A percentile compares a stretch with the other conserved stretches of the same genome.
These are phyloP conservation scores for Chlamydomonas applanata DNA, from an alignment of 139 green algal species.

Conservation along the genomic window DNA sequence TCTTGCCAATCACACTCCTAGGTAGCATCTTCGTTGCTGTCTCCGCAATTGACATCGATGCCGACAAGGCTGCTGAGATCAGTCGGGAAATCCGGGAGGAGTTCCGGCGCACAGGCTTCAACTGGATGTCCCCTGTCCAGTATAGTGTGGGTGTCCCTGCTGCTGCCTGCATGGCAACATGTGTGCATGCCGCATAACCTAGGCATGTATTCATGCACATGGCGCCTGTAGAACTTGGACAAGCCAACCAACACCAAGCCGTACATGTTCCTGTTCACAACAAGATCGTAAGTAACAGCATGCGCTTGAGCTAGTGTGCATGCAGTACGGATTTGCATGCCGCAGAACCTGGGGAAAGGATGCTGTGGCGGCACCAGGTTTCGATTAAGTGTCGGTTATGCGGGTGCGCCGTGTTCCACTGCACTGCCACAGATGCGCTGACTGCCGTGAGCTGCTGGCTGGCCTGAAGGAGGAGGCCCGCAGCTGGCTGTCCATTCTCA, in stretches of 20 bases:
- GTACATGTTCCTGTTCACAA: conserved; percentile 11
- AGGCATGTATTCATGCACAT: not conserved
- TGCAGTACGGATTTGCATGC: too few relatives aligned
- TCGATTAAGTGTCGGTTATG: too few relatives aligned
- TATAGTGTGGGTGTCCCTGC: not conserved
- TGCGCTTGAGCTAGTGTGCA: too few relatives aligned
- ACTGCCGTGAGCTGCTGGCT: too few relatives aligned
- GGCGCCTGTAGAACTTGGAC: conserved; percentile 1
- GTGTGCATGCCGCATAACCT: not conserved
- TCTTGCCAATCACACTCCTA: too few relatives aligned
- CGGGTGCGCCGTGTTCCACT: too few relatives aligned
- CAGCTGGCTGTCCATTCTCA: conserved; percentile 1
- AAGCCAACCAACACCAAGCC: not conserved
- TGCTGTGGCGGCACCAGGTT: too few relatives aligned
- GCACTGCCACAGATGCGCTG: too few relatives aligned
- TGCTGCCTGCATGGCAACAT: not conserved
- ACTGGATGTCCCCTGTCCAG: conserved; percentile 7
- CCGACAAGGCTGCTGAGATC: conserved; percentile 4
- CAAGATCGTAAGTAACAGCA: not conserved
- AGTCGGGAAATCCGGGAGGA: not conserved
- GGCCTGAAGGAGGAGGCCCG: too few relatives aligned
- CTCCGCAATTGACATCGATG: not conserved
- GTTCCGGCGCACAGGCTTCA: conserved; percentile 9
- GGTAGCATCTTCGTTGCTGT: too few relatives aligned
- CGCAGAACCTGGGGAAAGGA: too few relatives aligned